Conservation (phyloP, 148 eudicot species). For the Nepenthes gracilis region DNA sequence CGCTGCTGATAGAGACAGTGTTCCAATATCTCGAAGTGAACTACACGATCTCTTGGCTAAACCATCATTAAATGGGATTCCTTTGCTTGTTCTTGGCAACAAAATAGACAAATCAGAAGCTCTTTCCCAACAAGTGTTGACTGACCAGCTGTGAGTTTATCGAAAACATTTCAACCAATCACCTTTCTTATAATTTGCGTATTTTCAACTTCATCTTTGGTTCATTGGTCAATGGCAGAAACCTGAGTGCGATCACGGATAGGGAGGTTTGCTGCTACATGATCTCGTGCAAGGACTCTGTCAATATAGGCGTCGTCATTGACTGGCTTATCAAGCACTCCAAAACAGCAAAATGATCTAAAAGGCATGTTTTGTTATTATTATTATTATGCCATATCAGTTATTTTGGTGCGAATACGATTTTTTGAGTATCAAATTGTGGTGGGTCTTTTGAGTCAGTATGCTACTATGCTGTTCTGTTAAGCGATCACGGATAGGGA, state of each 20-base stretch:
- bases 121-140: slow-evolving; percentile 59
- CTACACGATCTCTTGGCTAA: slow-evolving; percentile 68
- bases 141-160: slow-evolving; percentile 70
- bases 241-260: slow-evolving; percentile 40
- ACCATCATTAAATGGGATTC: slow-evolving; percentile 64
- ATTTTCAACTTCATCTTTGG: background rate
- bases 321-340: slow-evolving; percentile 89
- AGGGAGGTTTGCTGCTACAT: slow-evolving; percentile 80
- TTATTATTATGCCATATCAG: too few relatives aligned
- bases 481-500: slow-evolving; percentile 54
- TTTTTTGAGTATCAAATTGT: too few relatives aligned
- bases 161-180: background rate
- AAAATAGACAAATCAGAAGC: slow-evolving; percentile 91
- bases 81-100: slow-evolving; percentile 77
- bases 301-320: slow-evolving; percentile 51
- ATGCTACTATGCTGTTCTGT: too few relatives aligned
- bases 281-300: slow-evolving; percentile 80
- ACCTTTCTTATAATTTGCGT: background rate
- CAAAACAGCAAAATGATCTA: slow-evolving; percentile 37
- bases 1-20: slow-evolving; percentile 83
- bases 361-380: background rate
- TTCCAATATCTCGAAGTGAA: slow-evolving; percentile 66
- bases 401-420: too few relatives aligned
- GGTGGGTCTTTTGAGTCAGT: too few relatives aligned
- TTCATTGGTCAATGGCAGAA: slow-evolving; percentile 20